Percentiles rank a stretch among this genome's conserved stretches.
Conservation (phyloP, 306 rosid genomes). For the Lathyrus aphaca region DNA sequence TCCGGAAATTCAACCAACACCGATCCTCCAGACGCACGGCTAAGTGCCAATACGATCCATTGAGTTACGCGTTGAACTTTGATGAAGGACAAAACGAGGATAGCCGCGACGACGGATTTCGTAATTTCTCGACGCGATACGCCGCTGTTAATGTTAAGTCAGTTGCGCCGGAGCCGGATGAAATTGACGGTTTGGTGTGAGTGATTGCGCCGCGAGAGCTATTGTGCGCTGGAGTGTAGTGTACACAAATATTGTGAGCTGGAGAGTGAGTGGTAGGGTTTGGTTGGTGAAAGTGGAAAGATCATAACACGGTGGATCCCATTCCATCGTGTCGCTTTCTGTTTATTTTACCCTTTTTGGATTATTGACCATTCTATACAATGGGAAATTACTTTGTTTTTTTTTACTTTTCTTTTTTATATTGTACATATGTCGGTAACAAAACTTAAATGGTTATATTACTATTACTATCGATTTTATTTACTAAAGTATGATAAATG, state of each 20-base stretch:
- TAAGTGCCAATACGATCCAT: conserved; percentile 74
- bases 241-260: conserved; percentile 41
- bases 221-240: conserved; percentile 38
- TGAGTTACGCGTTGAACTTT: conserved; percentile 88
- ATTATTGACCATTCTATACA: not conserved
- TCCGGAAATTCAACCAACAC: conserved; percentile 69
- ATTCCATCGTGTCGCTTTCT: conserved; percentile 3
- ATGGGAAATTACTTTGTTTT: not conserved
- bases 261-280: conserved; percentile 36
- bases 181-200: conserved; percentile 39
- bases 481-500: not conserved
- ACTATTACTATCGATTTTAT: too few species aligned
- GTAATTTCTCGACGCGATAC: conserved; percentile 78
- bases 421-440: conserved; percentile 3
- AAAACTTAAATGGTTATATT: not conserved
- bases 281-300: conserved; percentile 31
- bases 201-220: conserved; percentile 32
- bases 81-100: conserved; percentile 67
- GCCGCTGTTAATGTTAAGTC: conserved; percentile 49
- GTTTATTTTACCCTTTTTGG: not conserved
- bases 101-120: conserved; percentile 42
- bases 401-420: not conserved
- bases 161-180: conserved; percentile 9
- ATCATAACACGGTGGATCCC: not conserved
- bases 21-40: conserved; percentile 48